Percentiles rank a stretch among this genome's conserved stretches.
These are phyloP conservation scores for Citrus inodora DNA, from an alignment of 345 rosid species.

Conservation along the genomic window DNA sequence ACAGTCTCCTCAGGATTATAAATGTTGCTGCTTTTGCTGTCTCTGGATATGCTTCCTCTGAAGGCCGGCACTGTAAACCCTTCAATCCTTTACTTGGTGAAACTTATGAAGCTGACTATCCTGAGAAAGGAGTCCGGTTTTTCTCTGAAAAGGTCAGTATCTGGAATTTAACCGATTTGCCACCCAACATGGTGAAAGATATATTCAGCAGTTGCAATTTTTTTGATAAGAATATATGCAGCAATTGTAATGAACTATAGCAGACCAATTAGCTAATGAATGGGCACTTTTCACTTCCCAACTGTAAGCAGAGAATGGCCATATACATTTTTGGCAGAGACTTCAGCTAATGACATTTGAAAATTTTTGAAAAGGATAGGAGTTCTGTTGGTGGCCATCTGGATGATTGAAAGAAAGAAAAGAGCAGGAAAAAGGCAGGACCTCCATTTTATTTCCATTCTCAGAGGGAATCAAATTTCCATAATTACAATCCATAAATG, in stretches of 20 bases:
- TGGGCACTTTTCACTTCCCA: neutral
- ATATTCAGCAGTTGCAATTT: neutral
- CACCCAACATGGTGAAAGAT: neutral
- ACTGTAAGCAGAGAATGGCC: neutral
- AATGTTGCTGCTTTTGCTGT: conserved; percentile 96
- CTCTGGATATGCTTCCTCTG: conserved; percentile 94
- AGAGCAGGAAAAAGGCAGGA: neutral
- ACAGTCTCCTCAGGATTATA: conserved; percentile 67
- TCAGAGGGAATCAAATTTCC: neutral
- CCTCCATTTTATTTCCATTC: neutral
- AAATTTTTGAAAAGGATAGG: neutral
- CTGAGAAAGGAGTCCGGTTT: conserved; percentile 86
- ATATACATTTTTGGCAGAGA: neutral
- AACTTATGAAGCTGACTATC: conserved; percentile 94
- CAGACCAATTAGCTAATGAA: neutral
- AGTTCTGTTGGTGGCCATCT: neutral
- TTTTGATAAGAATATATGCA: neutral
- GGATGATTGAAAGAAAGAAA: neutral
- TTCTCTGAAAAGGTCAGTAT: conserved; percentile 90
- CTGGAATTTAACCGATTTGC: neutral
- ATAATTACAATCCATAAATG: neutral
- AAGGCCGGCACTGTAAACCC: conserved; percentile 97
- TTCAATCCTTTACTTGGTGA: conserved; percentile 96
- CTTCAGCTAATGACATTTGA: neutral
- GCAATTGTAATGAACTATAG: neutral